Percentiles rank a stretch among this genome's conserved stretches.
phyloP scores from a whole-genome alignment of 2,329 filamentous ascomycete genomes.

The Fusarium neocosmosporiellum region DNA sequence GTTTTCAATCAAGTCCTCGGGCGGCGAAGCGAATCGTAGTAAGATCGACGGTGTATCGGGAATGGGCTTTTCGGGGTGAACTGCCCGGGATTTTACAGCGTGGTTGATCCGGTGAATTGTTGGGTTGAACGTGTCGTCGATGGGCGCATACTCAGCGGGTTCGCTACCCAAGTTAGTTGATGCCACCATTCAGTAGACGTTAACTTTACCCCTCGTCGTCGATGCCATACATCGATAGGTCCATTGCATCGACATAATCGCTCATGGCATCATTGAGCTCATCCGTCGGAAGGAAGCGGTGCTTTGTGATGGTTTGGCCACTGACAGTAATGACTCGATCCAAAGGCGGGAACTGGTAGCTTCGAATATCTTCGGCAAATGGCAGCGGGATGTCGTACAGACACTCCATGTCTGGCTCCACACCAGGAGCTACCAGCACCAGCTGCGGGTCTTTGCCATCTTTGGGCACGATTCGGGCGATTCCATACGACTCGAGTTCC shows the following conservation, averaged over 20 bases:
- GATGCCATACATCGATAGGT: constrained; percentile 75
- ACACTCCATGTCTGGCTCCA: constrained; percentile 84
- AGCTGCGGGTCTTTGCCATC: constrained; percentile 82
- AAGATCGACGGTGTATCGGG: constrained; percentile 73
- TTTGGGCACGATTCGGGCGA: constrained; percentile 87
- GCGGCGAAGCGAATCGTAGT: constrained; percentile 78
- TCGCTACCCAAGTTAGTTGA: constrained; percentile 47
- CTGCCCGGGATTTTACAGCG: constrained; percentile 84
- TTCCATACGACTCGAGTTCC: constrained; percentile 85
- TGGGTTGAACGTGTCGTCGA: constrained; percentile 87
- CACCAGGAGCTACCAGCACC: constrained; percentile 81
- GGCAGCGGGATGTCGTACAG: constrained; percentile 91
- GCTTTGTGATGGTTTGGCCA: constrained; percentile 81
- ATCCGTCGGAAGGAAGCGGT: constrained; percentile 83
- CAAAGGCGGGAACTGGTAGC: constrained; percentile 91
- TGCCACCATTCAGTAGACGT: neutral
- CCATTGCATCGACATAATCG: constrained; percentile 93
- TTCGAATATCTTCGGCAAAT: constrained; percentile 90
- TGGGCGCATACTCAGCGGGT: constrained; percentile 74
- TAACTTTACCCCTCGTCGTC: constrained; percentile 78
- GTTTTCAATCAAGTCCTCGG: constrained; percentile 71
- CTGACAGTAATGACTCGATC: constrained; percentile 90
- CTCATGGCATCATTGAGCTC: constrained; percentile 85
- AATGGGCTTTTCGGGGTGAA: constrained; percentile 74
- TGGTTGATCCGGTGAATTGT: constrained; percentile 89